phyloP scores from a whole-genome alignment of 352 stramenopile genomes.

The Globisporangium solare region DNA sequence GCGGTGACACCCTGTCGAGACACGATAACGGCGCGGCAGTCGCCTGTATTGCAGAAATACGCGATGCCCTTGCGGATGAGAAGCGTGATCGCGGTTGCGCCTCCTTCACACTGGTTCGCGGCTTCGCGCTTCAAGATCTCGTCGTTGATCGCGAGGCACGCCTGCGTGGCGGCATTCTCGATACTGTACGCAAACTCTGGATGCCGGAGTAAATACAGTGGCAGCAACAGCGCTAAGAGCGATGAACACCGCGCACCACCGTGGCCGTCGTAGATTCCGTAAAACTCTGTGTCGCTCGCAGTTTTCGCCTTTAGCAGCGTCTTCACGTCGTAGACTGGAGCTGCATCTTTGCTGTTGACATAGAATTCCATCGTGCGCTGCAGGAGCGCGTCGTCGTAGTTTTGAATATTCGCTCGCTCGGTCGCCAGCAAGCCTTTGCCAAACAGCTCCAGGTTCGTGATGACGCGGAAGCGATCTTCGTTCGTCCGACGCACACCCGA shows the following conservation, averaged over 20 bases:
- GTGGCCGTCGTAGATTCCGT: slow-evolving; percentile 75
- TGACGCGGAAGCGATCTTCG: slow-evolving; percentile 70
- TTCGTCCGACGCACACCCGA: slow-evolving; percentile 46
- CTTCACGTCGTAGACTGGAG: slow-evolving; percentile 33
- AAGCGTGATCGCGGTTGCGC: slow-evolving; percentile 57
- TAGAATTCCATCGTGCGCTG: slow-evolving; percentile 43
- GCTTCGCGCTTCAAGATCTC: slow-evolving; percentile 59
- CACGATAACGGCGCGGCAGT: slow-evolving; percentile 69
- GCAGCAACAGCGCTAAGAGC: slow-evolving; percentile 58
- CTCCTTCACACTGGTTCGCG: slow-evolving; percentile 42
- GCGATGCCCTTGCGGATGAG: slow-evolving; percentile 43
- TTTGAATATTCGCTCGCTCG: slow-evolving; percentile 18
- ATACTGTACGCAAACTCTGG: slow-evolving; percentile 42
- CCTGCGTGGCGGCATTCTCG: slow-evolving; percentile 28
- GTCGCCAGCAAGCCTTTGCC: slow-evolving; percentile 39
- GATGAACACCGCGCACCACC: slow-evolving; percentile 55
- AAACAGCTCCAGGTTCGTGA: slow-evolving; percentile 65
- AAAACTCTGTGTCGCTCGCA: slow-evolving; percentile 49
- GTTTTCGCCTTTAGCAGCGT: slow-evolving; percentile 29
- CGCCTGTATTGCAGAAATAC: slow-evolving; percentile 71
- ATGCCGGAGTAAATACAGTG: slow-evolving; percentile 60
- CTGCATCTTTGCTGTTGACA: slow-evolving; percentile 28
- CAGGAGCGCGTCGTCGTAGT: slow-evolving; percentile 28
- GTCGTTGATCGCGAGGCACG: slow-evolving; percentile 59
- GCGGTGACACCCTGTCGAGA: slow-evolving; percentile 29